phyloP scores from a whole-genome alignment of 371 early-diverging fungal genomes.

The Rhizomucor pusillus region DNA sequence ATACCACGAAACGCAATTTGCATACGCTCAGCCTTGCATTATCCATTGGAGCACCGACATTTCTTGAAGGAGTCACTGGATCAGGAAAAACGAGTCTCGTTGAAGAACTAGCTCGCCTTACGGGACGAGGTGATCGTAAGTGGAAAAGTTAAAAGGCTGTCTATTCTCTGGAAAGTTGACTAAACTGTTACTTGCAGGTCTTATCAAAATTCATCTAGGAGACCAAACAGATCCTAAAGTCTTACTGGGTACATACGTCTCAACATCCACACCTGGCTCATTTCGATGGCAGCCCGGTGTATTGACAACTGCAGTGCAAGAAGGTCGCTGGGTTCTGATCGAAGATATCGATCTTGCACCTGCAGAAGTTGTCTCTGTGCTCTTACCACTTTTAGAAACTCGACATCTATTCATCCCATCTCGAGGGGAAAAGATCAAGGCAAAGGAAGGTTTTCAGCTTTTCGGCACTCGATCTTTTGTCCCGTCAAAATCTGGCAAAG shows the following conservation, averaged over 20 bases:
- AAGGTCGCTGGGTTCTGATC: conserved; percentile 98
- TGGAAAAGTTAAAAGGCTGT: not conserved
- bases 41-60: conserved; percentile 84
- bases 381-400: conserved; percentile 94
- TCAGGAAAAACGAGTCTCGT: conserved; percentile 95
- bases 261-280: conserved; percentile 88
- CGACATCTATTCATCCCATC: conserved; percentile 91
- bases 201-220: conserved; percentile 97
- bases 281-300: conserved; percentile 98
- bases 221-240: conserved; percentile 98
- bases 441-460: conserved; percentile 92
- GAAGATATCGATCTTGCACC: conserved; percentile 99
- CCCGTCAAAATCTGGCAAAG: conserved; percentile 47
- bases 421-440: conserved; percentile 90
- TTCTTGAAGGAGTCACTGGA: conserved; percentile 93
- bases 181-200: conserved; percentile 35
- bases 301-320: conserved; percentile 90
- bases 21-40: conserved; percentile 80
- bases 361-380: conserved; percentile 94
- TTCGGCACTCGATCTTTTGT: conserved; percentile 89
- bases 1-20: conserved; percentile 71
- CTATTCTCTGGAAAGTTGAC: not conserved
- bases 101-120: conserved; percentile 82
- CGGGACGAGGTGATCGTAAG: conserved; percentile 54
- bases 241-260: conserved; percentile 95